Conservation (phyloP, 108 stramenopile genomes). For the Pseudonitzschia pungens region DNA sequence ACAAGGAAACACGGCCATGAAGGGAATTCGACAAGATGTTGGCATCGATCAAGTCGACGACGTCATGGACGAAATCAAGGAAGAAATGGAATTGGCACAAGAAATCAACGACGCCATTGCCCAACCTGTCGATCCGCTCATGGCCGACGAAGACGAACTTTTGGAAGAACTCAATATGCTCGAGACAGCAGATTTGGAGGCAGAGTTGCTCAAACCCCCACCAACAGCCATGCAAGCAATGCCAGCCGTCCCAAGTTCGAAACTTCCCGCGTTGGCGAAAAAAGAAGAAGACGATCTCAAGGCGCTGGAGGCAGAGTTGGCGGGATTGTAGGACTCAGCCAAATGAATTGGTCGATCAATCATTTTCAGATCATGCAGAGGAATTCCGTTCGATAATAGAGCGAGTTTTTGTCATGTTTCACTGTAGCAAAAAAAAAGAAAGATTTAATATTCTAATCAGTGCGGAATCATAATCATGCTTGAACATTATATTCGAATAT, state of each 20-base stretch:
- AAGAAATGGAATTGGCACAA: conserved; percentile 90
- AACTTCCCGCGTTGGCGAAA: conserved; percentile 66
- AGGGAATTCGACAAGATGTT: conserved; percentile 79
- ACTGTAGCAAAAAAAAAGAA: not conserved
- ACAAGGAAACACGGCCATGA: conserved; percentile 86
- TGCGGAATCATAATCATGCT: too few species aligned
- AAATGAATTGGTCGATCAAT: not conserved
- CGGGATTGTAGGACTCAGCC: conserved; percentile 60
- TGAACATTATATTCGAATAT: too few species aligned
- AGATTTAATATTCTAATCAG: too few species aligned
- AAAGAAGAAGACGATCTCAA: conserved; percentile 87
- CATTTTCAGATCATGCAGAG: not conserved
- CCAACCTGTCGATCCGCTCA: conserved; percentile 78
- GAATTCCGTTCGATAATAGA: not conserved
- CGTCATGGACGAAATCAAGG: conserved; percentile 93
- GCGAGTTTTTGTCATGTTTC: not conserved
- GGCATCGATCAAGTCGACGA: conserved; percentile 95
- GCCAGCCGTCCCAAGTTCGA: conserved; percentile 66
- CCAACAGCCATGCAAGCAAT: conserved; percentile 36
- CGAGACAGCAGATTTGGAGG: conserved; percentile 85
- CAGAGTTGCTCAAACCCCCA: conserved; percentile 69
- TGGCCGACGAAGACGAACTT: conserved; percentile 89
- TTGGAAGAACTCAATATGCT: conserved; percentile 88
- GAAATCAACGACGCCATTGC: conserved; percentile 88
- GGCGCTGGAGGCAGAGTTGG: conserved; percentile 84